Conservation (phyloP, 805 yeast species). For the Lachancea thermotolerans region DNA sequence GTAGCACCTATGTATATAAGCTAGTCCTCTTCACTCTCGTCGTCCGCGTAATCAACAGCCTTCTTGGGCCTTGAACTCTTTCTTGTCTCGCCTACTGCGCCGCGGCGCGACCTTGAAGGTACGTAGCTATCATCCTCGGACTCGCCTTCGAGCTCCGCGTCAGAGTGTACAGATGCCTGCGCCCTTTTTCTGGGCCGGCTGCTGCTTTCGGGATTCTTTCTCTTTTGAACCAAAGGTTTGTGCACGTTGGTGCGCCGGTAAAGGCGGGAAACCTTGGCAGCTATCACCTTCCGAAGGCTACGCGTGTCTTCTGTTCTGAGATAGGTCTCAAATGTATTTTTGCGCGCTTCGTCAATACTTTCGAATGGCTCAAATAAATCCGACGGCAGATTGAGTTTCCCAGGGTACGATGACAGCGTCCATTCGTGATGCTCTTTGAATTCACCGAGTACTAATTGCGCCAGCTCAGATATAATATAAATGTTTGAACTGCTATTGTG, state of each 20-base stretch:
- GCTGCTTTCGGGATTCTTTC: conserved; percentile 22
- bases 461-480: conserved; percentile 64
- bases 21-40: conserved; percentile 25
- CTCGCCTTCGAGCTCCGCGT: conserved; percentile 18
- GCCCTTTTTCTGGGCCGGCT: conserved; percentile 11
- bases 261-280: conserved; percentile 29
- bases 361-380: conserved; percentile 64
- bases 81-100: conserved; percentile 26
- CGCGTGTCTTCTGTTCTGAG: conserved; percentile 43
- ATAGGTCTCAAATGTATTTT: conserved; percentile 46
- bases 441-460: conserved; percentile 58
- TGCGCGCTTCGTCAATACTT: conserved; percentile 51
- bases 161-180: conserved; percentile 2
- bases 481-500: conserved; percentile 35
- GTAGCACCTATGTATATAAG: neutral
- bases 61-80: conserved; percentile 36
- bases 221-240: conserved; percentile 27
- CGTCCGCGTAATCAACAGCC: conserved; percentile 31
- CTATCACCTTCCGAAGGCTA: conserved; percentile 32
- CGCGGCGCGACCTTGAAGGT: conserved; percentile 4
- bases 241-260: conserved; percentile 26
- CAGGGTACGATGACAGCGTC: conserved; percentile 77
- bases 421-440: conserved; percentile 53
- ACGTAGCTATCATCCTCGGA: conserved; percentile 4
- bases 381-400: conserved; percentile 59